Percentiles rank a stretch among this genome's conserved stretches.
Evolutionary conservation across 108 stramenopile species (phyloP).

Genomic region (Ochromonas danica): DNA sequence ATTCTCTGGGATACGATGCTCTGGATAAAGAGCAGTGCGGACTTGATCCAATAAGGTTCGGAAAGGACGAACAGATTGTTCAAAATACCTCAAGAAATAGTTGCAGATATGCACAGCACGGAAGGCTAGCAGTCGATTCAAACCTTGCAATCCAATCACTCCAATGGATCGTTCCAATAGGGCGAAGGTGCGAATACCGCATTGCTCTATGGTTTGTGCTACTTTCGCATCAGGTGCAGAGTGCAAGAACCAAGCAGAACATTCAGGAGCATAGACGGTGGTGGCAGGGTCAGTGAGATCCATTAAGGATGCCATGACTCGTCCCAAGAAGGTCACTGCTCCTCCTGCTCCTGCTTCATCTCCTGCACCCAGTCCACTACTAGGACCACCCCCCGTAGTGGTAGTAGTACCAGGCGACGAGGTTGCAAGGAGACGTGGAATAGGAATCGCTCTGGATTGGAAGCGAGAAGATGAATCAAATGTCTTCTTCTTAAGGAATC

Average conservation of each 20-base stretch:
- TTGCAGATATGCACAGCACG: conserved; percentile 55
- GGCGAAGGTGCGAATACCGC: conserved; percentile 49
- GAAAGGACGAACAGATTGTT: conserved; percentile 39
- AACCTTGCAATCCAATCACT: conserved; percentile 56
- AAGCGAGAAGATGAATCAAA: conserved; percentile 53
- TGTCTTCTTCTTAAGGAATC: conserved; percentile 61
- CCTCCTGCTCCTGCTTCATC: neutral
- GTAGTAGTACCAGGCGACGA: too few relatives aligned
- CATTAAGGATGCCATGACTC: conserved; percentile 53
- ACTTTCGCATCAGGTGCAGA: conserved; percentile 18
- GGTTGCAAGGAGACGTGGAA: conserved; percentile 52
- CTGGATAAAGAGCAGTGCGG: conserved; percentile 39
- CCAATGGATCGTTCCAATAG: conserved; percentile 55
- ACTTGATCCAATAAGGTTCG: conserved; percentile 27
- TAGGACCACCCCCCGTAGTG: too few relatives aligned
- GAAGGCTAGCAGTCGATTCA: conserved; percentile 62
- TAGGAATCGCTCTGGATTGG: conserved; percentile 57
- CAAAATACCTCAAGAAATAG: conserved; percentile 55
- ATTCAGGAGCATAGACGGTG: conserved; percentile 57
- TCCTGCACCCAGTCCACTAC: too few relatives aligned
- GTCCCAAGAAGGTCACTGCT: conserved; percentile 62
- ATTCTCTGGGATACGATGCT: conserved; percentile 51
- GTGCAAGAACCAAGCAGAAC: conserved; percentile 34
- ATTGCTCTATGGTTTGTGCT: conserved; percentile 24
- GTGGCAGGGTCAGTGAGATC: conserved; percentile 52